Base-by-base conservation (phyloP, 352 stramenopile genomes). In the Globisporangium radiosum region DNA sequence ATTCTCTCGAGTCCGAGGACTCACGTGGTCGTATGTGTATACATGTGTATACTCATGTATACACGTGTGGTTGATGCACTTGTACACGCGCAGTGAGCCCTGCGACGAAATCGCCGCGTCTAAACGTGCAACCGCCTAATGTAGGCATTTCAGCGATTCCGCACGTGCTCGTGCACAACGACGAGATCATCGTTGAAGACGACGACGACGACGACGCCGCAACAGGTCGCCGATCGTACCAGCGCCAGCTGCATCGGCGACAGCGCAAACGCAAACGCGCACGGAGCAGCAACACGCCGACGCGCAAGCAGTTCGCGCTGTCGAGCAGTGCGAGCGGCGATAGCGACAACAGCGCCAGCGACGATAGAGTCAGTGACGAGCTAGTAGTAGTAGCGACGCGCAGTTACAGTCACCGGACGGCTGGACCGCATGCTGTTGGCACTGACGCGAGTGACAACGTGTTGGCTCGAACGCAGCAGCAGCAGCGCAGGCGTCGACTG, bases 161-260 rank as follows among this genome's bases (percentile, higher is more conserved):
- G 10, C 63, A 59, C 14, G 51, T 67, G 49, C 57, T 67, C 8
- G 53, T 67, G 17, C 39, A 59, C 36, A 63, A 49, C 4, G 51
- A 67, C 50, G 57, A 64, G 25, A 58, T 64, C 5, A 63, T 67
- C 42, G 39, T 65, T 7, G 47, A 56, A 15, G 59, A 64, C 25
- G 52, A 63, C 17, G 60, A 58, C 6, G 55, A 66, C 5, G 56
- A 63, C n/a, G n/a, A 19, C 10, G 45, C 52, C n/a, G 25, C 25
- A 33, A 33, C 25, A 33, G 25, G 25, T 33, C 25, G 25, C 1
- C 25, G 25, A 33, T 33, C 25, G 25, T 33, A 33, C 25, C 25
- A 33, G 25, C 25, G 25, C 25, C 25, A 33, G 25, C 25, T 33
- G 25, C 25, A 33, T 33, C 13, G 38, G 33, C 15, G 17, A 2